Evolutionary conservation across 192 early-diverging fungal species (phyloP), one percentile per base, ranked within the genome.

Genomic region (Rhizophagus sp.): DNA sequence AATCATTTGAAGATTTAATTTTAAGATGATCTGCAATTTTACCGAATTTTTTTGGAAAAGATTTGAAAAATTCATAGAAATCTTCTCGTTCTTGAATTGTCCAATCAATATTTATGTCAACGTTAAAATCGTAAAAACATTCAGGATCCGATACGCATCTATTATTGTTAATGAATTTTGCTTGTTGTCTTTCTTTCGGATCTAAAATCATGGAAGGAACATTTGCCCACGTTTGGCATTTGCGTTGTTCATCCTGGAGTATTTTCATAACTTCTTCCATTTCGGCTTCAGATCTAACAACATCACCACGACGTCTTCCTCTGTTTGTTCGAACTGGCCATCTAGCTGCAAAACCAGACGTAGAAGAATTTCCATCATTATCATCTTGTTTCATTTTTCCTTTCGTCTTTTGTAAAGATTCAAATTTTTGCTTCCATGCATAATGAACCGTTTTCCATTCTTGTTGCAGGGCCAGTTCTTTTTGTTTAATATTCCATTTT

Each of bases 241-340:
- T 91, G 63, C 91, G 92, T 19, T 91, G 69, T 71, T 93, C 93
- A 13, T 91, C 92, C 70, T 93, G 93, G 13, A 88, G 86, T 86
- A 90, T 90, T 77, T 93, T 89, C 76, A 94, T 93, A 61, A 95
- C 93, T 74, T 91, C 92, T 39, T 91, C 76, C 36, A 95, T 80
- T 83, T 94, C 94, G 7, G 94, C 94, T 47, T 95, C 94, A n/a
- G 89, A 91, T 57, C 93, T 85, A 61, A 93, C 94, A 12, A 90
- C 90, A 67, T 95, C 94, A 13, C 90, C 84, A 33, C 86, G 83
- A 66, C 76, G 67, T 50, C 83, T 77, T 63, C 62, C 65, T 67
- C 81, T 85, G 74, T 25, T 34, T 17, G 84, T 80, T 62, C 63
- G 62, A 49, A 78, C 83, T 10, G 78, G 61, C 30, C 52, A 57